Conservation (phyloP, 202 grass and related monocot species). For the Cymbopogon flexuosus region DNA sequence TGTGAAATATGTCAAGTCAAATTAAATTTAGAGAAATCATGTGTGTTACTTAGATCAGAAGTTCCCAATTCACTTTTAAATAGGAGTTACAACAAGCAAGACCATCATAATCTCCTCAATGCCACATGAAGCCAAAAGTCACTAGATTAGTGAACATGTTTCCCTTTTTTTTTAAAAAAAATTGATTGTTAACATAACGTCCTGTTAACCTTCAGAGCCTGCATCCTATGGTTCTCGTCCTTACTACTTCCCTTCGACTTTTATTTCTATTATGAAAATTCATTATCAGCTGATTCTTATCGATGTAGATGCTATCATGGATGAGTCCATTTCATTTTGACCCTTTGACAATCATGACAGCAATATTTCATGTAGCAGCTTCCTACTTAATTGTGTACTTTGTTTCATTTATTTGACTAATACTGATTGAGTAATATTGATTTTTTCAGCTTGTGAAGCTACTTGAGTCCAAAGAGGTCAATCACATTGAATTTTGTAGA, state of each 20-base stretch:
- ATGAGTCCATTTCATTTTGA: not conserved
- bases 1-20: no score
- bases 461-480: slow-evolving; percentile 86
- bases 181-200: not conserved
- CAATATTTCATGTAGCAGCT: not conserved
- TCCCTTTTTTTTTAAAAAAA: not conserved
- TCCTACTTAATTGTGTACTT: slow-evolving; percentile 31
- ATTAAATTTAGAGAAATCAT: no score
- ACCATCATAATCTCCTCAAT: no score
- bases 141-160: not conserved
- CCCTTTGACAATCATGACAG: not conserved
- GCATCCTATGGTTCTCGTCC: not conserved
- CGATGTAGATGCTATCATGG: not conserved
- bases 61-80: no score
- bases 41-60: no score
- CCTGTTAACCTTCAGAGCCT: not conserved
- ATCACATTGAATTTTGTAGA: slow-evolving; percentile 94
- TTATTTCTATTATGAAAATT: slow-evolving; percentile 4
- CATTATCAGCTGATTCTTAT: not conserved
- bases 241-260: not conserved
- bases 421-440: slow-evolving; percentile 24
- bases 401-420: slow-evolving; percentile 23
- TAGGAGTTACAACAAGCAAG: no score
- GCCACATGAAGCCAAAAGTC: no score
- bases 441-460: slow-evolving; percentile 92